Base-by-base conservation (phyloP, 305 asterid genomes). In the Fraxinus latifolia region DNA sequence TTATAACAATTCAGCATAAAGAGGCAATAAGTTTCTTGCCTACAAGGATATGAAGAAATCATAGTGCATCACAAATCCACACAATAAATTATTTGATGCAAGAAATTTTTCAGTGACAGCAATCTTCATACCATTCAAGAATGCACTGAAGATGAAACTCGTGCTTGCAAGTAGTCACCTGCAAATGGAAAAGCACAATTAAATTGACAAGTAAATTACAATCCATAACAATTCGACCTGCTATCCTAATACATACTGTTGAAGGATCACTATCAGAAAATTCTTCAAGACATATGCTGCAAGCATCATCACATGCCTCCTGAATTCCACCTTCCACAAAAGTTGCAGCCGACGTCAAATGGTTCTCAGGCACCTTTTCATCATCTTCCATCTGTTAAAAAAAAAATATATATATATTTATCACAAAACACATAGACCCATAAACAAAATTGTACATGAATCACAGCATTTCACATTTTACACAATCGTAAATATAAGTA, bases 321-420 rank as follows among this genome's bases (percentile, higher is more conserved):
- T 93, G 98, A 83, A 92, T 88, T 82, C 98, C 98, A 55, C 98
- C 97, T 90, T 94, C 98, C 74, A 94, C 98, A 78, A 93, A 92
- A 31, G 98, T 97, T 5, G 93, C 95, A 9, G 94, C 92, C 1
- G 97, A 94, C 60, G 90, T 91, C 92, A 92, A 85, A 55, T 87
- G 89, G 82, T 62, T 91, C 79, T 91, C 95, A 12, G 93, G 58
- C 73, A 83, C 71, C 82, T 89, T 90, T 80, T 87, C 90, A 77
- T 87, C 90, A 77, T 89, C 94, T 83, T 93, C 98, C 97, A 94
- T 94, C 98, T 92, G 88, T 67, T 79, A 81, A 37, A 60, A 27
- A 74, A 5, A 71, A 25, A 7, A 44, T 27, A 67, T 74, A 27
- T 27, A 67, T 74, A 27, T 32, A 27, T 23, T 68, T 44, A 60